A percentile compares a stretch with the other conserved stretches of the same genome.
phyloP scores from a whole-genome alignment of 495 filamentous ascomycete species.

The Tetracladium setigerum region DNA sequence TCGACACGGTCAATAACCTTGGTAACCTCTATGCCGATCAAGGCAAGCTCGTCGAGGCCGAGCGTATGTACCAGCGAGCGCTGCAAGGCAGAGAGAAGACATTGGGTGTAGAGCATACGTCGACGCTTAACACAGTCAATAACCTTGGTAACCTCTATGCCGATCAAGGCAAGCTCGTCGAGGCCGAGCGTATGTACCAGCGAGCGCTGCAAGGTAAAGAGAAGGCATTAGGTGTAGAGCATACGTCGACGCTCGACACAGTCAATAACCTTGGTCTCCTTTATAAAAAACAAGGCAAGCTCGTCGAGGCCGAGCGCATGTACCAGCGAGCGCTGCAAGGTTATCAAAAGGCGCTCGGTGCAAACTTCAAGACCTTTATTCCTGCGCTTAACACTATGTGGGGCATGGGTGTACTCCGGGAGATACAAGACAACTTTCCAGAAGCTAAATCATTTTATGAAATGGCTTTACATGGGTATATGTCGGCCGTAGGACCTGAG shows the following conservation, averaged over 20 bases:
- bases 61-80: constrained; percentile 29
- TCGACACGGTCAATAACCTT: constrained; percentile 4
- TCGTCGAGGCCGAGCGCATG: constrained; percentile 18
- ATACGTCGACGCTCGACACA: constrained; percentile 28
- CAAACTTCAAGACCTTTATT: constrained; percentile 18
- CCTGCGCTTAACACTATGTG: constrained; percentile 9
- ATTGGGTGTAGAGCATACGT: constrained; percentile 29
- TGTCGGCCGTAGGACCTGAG: no score
- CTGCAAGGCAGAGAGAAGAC: constrained; percentile 31
- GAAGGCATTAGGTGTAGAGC: constrained; percentile 30
- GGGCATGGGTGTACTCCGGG: background rate
- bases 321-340: no score
- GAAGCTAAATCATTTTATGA: no score
- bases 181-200: constrained; percentile 29
- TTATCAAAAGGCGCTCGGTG: no score
- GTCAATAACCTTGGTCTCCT: constrained; percentile 19
- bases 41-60: constrained; percentile 21
- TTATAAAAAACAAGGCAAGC: no score
- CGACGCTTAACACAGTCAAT: constrained; percentile 26
- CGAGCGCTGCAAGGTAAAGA: constrained; percentile 30
- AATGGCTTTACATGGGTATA: no score
- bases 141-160: constrained; percentile 22
- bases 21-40: no score
- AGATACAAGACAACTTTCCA: no score
- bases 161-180: constrained; percentile 23